Percentiles rank a stretch among this genome's conserved stretches.
These are phyloP conservation scores for Ophiostoma himal-ulmi DNA, from an alignment of 2,329 filamentous ascomycete genomes.

Conservation along the genomic window DNA sequence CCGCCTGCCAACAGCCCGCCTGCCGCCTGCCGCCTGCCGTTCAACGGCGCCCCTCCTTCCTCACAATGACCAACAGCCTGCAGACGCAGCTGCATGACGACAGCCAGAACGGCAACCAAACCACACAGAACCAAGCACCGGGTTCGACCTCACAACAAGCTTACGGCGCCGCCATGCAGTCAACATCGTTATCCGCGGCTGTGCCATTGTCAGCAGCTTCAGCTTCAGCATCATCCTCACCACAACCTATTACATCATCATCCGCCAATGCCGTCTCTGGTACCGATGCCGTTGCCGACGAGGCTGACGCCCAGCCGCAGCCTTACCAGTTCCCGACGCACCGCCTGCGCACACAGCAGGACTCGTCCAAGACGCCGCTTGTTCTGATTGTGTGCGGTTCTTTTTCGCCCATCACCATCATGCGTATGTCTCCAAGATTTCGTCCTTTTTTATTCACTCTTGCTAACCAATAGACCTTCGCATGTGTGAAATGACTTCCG, in stretches of 20 bases:
- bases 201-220: background rate
- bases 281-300: background rate
- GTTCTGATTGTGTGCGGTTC: conserved; percentile 36
- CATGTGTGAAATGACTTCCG: conserved; percentile 37
- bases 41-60: background rate
- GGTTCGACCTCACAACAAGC: background rate
- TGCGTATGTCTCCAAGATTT: conserved; percentile 23
- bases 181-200: background rate
- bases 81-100: conserved; percentile 10
- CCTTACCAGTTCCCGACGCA: conserved; percentile 25
- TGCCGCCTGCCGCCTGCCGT: background rate
- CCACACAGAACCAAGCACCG: background rate
- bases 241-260: background rate
- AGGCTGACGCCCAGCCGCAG: conserved; percentile 5
- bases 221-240: background rate
- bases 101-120: background rate
- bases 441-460: no score
- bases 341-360: conserved; percentile 22
- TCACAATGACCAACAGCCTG: conserved; percentile 9
- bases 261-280: background rate
- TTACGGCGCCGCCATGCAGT: background rate
- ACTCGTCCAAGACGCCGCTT: conserved; percentile 31
- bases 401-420: conserved; percentile 31
- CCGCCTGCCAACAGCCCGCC: background rate
- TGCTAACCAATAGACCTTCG: conserved; percentile 32